Base-by-base conservation (phyloP, 2,329 filamentous ascomycete genomes). In the Fulvia fulva region DNA sequence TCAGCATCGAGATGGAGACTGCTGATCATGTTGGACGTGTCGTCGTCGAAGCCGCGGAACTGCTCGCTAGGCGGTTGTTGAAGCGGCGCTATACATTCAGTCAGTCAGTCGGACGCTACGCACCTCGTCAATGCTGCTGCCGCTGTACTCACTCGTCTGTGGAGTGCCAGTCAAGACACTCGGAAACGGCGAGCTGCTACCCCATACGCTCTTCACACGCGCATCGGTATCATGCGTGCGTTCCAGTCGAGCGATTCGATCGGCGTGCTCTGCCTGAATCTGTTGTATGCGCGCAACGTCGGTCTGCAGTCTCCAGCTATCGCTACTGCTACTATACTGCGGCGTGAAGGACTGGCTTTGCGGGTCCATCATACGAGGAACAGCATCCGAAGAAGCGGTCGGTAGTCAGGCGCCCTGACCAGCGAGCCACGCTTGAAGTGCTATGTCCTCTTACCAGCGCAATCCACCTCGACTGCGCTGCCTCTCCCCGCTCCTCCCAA, bases 41-140 rank as follows among this genome's bases (percentile, higher is more conserved):
- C 89, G 69, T 94, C 91, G 69, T 97, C 91, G 66, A 96, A 91
- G 68, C 89, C 88, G 67, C 92, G 91, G 71, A 97, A 96, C 44
- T 91, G 86, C 72, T 96, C 91, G 56, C 84, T 84, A n/a, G 88
- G 81, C 7, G 89, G 86, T 68, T 93, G 87, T 62, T 89, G 89
- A 50, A 91, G 77, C 19, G 91, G 88, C 30, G 90, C 92, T 95
- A 50, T 25, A 56, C 11, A 11, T 32, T 53, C 25, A 14, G 53
- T 65, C 49, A 61, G 22, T n/a, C n/a, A n/a, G n/a, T n/a, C n/a
- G n/a, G n/a, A n/a, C 47, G 26, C 34, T 8, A 46, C 23, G 19
- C 56, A 25, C 26, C 41, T 28, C 54, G 22, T 50, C 30, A 7
- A 41, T 41, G 37, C 37, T n/a, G 25, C 22, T 45, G 25, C 28